Base-by-base conservation (phyloP, 179 eudicot genomes). In the Nepenthes alata region DNA sequence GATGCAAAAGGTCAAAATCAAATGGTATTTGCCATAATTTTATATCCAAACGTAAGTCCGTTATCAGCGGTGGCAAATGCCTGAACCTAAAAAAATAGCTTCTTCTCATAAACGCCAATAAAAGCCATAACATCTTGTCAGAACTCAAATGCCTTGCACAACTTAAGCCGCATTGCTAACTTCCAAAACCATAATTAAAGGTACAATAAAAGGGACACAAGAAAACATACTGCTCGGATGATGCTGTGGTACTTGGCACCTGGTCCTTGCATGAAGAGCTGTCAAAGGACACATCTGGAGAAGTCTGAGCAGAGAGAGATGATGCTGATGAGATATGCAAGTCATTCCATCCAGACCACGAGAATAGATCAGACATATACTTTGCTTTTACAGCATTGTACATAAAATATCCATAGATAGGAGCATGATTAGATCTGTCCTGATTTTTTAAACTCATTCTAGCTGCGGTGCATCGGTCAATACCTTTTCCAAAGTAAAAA, bases 381-480 rank as follows among this genome's bases (percentile, higher is more conserved):
- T 70, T 75, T 57, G 84, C 70, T 74, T 70, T 75, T 37, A 74
- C 70, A 58, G 70, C 75, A 68, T 73, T 75, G 64, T 70, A 77
- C 12, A 71, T 62, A 58, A 82, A 80, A 70, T 82, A 81, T 45
- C 83, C 85, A 67, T 74, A 79, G n/a, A 79, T 16, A 47, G 75
- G 59, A 50, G 65, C 61, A 35, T 71, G 75, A 55, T 75, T 67
- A 37, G 73, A 74, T 58, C 62, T 79, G 50, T 72, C 87, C 38
- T 57, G 74, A 57, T 85, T 85, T 57, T 65, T 75, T 73, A 79
- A 71, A 66, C 81, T 80, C 91, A 85, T 87, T 60, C 71, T 72
- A 62, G 76, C 75, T 53, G 75, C 69, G 58, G 72, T 70, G 64
- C 76, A 74, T 55, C 66, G 50, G 56, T 72, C 75, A 64, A 56